A percentile compares a stretch with the other conserved stretches of the same genome.
Conservation (phyloP, 768 basidiomycete species). For the Rhizopogon sp. region DNA sequence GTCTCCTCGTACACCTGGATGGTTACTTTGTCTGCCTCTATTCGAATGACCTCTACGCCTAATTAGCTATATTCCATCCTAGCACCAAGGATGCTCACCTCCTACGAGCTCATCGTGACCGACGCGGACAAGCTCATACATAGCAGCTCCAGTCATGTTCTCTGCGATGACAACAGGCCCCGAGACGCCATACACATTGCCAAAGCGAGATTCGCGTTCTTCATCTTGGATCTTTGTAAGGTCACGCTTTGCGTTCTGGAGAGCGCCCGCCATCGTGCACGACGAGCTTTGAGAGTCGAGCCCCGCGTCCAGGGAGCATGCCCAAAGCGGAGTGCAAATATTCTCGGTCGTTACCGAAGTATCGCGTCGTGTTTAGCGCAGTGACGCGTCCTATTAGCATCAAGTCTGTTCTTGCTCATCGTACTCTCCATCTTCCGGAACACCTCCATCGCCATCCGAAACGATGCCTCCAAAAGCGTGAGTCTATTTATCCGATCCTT, state of each 20-base stretch:
- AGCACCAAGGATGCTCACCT: constrained; percentile 44
- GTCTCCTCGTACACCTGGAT: constrained; percentile 99
- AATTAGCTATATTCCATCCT: constrained; percentile 9
- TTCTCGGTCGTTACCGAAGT: constrained; percentile 19
- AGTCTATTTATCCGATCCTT: constrained; percentile 29
- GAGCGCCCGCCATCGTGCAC: constrained; percentile 80
- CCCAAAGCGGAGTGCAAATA: constrained; percentile 26
- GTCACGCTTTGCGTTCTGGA: constrained; percentile 84
- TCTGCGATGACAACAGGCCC: constrained; percentile 96
- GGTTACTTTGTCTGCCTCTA: constrained; percentile 96
- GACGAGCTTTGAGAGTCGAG: constrained; percentile 2
- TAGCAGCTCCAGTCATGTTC: constrained; percentile 93
- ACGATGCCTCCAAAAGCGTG: constrained; percentile 94
- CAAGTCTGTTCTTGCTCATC: constrained; percentile 14
- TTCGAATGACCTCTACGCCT: constrained; percentile 90
- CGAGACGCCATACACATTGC: constrained; percentile 91
- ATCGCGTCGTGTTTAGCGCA: constrained; percentile 10
- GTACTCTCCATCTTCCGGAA: constrained; percentile 16
- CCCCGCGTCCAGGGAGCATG: constrained; percentile 1
- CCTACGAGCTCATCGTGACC: constrained; percentile 98
- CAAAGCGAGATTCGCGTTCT: constrained; percentile 81
- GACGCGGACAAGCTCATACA: constrained; percentile 98
- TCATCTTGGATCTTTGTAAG: constrained; percentile 89
- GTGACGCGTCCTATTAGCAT: constrained; percentile 33
- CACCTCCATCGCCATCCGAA: constrained; percentile 8